Conservation (phyloP, 176 grass and related monocot species). For the Carex pumila region DNA sequence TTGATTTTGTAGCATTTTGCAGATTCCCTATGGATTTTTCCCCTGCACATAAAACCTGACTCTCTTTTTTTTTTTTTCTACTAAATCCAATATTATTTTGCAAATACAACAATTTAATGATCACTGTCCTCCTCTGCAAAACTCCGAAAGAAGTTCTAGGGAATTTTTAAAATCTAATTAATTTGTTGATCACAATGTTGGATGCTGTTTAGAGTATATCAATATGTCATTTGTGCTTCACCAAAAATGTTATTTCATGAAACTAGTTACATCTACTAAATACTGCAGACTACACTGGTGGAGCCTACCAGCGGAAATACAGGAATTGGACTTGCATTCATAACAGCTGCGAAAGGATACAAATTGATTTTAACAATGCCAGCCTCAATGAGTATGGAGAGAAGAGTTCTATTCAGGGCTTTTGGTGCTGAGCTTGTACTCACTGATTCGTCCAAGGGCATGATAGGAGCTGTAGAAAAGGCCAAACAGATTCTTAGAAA, state of each 20-base stretch:
- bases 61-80: not conserved
- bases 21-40: not conserved
- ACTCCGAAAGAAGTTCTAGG: not conserved
- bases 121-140: not conserved
- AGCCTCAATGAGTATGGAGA: slow-evolving; percentile 92
- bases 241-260: not conserved
- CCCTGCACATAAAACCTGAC: not conserved
- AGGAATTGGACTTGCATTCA: slow-evolving; percentile 92
- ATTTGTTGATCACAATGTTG: not conserved
- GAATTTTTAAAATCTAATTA: not conserved
- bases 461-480: slow-evolving; percentile 89
- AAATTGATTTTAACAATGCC: slow-evolving; percentile 93
- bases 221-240: not conserved
- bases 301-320: slow-evolving; percentile 96
- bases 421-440: slow-evolving; percentile 92
- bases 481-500: slow-evolving; percentile 83
- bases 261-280: not conserved
- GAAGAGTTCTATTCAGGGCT: slow-evolving; percentile 81
- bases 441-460: slow-evolving; percentile 84
- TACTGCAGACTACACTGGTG: slow-evolving; percentile 61
- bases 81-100: not conserved
- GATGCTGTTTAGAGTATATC: not conserved
- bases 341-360: slow-evolving; percentile 86
- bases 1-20: not conserved
- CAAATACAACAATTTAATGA: not conserved